Evolutionary conservation across 441 rosid species (phyloP).

Genomic region (Geranium incanum): DNA sequence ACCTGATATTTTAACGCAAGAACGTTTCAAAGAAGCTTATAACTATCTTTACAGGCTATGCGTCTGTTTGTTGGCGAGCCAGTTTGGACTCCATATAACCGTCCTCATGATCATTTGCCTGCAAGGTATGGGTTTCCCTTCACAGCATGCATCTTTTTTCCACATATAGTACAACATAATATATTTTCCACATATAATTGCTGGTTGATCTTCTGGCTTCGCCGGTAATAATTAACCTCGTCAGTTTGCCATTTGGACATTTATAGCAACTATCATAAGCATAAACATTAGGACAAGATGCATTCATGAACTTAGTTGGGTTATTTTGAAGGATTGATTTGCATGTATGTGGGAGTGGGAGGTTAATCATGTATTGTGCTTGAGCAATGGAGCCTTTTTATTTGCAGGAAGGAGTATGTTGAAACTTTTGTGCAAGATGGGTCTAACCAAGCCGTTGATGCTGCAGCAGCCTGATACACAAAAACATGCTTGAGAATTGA

Average conservation of each 20-base stretch:
- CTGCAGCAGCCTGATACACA: conserved; percentile 20
- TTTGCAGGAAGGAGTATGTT: conserved; percentile 64
- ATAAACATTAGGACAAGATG: too few relatives aligned
- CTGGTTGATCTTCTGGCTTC: neutral
- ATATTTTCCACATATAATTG: neutral
- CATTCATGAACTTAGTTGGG: neutral
- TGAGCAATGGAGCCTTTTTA: neutral
- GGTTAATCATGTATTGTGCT: neutral
- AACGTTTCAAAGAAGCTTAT: neutral
- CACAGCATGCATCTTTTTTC: neutral
- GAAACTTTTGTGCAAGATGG: conserved; percentile 38
- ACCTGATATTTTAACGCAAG: neutral
- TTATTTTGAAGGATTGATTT: neutral
- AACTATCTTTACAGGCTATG: conserved; percentile 52
- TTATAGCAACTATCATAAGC: neutral
- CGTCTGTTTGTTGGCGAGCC: conserved; percentile 85
- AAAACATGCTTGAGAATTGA: neutral
- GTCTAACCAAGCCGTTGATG: conserved; percentile 13
- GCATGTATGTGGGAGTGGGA: neutral
- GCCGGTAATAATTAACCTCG: neutral
- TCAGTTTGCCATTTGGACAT: neutral
- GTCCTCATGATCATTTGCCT: conserved; percentile 81
- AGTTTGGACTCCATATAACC: conserved; percentile 85
- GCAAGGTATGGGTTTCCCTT: conserved; percentile 47
- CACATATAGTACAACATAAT: neutral